phyloP scores from a whole-genome alignment of 768 basidiomycete genomes.

The Lanmaoa pseudosensibilis region DNA sequence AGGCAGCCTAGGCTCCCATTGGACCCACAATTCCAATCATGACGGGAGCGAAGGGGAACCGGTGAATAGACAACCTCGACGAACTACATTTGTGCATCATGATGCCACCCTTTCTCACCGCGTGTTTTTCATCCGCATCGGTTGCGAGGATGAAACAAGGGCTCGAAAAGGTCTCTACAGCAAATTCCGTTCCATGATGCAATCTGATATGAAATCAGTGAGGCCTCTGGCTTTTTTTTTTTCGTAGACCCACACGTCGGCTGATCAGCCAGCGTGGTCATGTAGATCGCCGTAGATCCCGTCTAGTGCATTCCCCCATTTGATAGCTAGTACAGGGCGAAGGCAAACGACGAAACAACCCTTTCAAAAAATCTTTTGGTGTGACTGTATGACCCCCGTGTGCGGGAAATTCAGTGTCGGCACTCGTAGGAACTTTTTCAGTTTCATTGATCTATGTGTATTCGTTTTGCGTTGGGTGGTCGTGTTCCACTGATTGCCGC shows the following conservation, averaged over 20 bases:
- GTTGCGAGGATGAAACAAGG: conserved; percentile 24
- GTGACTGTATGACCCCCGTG: too few relatives aligned
- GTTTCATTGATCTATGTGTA: neutral
- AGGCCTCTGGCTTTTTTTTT: neutral
- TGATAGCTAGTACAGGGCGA: neutral
- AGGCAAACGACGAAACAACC: neutral
- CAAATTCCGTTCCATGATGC: conserved; percentile 5
- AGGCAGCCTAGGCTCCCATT: conserved; percentile 14
- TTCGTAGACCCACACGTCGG: neutral
- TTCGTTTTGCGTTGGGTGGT: neutral
- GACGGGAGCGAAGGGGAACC: neutral
- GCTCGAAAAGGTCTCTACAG: neutral
- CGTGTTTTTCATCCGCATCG: conserved; percentile 6
- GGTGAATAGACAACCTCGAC: neutral
- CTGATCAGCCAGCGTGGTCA: conserved; percentile 13
- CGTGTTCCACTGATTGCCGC: neutral
- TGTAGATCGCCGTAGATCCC: conserved; percentile 14
- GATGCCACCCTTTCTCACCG: conserved; percentile 4
- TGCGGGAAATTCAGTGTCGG: neutral
- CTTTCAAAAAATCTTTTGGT: neutral
- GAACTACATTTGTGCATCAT: neutral
- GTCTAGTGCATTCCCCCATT: neutral
- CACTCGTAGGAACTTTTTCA: neutral
- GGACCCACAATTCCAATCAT: neutral
- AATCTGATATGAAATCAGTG: conserved; percentile 23